phyloP scores from a whole-genome alignment of 2,329 filamentous ascomycete genomes.

The Chaetoscypha palmicola region DNA sequence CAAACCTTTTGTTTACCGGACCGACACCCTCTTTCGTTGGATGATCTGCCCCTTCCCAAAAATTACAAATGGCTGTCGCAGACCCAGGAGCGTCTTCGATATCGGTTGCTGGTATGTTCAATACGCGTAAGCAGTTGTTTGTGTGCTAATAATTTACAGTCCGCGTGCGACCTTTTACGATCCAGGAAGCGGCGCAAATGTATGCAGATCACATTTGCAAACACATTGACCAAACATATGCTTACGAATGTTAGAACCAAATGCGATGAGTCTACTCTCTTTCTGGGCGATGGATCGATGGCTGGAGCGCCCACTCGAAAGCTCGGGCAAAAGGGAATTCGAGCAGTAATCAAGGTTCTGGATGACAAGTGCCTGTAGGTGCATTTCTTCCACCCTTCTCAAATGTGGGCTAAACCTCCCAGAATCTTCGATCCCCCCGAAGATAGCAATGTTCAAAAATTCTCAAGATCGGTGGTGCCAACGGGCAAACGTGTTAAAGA shows the following conservation, averaged over 20 bases:
- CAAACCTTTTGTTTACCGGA: slow-evolving; percentile 8
- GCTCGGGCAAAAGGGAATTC: slow-evolving; percentile 75
- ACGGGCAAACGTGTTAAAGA: slow-evolving; percentile 92
- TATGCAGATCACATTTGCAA: slow-evolving; percentile 33
- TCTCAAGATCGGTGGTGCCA: slow-evolving; percentile 73
- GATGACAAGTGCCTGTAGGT: slow-evolving; percentile 93
- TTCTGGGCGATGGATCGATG: slow-evolving; percentile 93
- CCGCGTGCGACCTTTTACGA: slow-evolving; percentile 67
- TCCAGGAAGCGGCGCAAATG: slow-evolving; percentile 91
- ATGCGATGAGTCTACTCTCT: slow-evolving; percentile 77
- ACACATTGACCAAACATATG: neutral
- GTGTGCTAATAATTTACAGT: too few relatives aligned
- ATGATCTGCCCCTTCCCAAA: slow-evolving; percentile 5
- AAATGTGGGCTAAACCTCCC: slow-evolving; percentile 15
- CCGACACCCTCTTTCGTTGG: neutral
- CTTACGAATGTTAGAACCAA: slow-evolving; percentile 34
- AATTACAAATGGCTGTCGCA: slow-evolving; percentile 20
- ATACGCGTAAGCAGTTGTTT: too few relatives aligned
- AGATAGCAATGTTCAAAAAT: slow-evolving; percentile 84
- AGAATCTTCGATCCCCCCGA: slow-evolving; percentile 97
- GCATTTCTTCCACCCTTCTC: neutral
- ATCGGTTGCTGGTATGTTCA: slow-evolving; percentile 31
- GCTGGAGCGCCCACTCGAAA: slow-evolving; percentile 82
- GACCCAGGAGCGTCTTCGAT: slow-evolving; percentile 31
- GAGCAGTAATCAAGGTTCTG: slow-evolving; percentile 90